Evolutionary conservation across 352 stramenopile species (phyloP).

Genomic region (Phytophthora multivora): DNA sequence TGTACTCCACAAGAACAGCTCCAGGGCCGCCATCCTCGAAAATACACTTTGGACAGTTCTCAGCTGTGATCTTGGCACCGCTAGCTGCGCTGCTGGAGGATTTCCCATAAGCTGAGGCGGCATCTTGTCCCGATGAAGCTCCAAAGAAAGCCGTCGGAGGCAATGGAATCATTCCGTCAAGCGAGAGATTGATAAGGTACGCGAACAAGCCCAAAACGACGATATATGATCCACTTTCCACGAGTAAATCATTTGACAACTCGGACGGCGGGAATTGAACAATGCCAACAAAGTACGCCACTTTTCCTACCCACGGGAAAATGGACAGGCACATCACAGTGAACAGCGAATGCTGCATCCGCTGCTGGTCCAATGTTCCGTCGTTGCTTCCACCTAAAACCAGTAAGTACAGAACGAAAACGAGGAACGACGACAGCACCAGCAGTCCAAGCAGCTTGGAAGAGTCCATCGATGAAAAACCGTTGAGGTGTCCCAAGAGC

Average conservation of each 20-base stretch:
- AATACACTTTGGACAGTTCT: conserved; percentile 82
- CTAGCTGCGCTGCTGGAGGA: conserved; percentile 16
- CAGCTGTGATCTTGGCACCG: conserved; percentile 58
- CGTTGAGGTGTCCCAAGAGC: conserved; percentile 43
- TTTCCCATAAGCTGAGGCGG: conserved; percentile 44
- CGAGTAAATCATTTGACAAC: conserved; percentile 51
- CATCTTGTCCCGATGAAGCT: conserved; percentile 52
- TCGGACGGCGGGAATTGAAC: conserved; percentile 42
- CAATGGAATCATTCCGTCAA: conserved; percentile 68
- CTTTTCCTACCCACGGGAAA: conserved; percentile 68
- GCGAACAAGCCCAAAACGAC: conserved; percentile 43
- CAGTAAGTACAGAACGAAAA: conserved; percentile 59
- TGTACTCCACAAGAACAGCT: conserved; percentile 75
- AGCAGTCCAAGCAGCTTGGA: conserved; percentile 56
- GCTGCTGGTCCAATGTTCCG: conserved; percentile 52
- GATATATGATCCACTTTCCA: conserved; percentile 48
- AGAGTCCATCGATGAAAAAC: conserved; percentile 27
- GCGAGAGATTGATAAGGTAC: conserved; percentile 52
- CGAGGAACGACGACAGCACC: conserved; percentile 45
- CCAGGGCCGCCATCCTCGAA: conserved; percentile 80
- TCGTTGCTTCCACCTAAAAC: conserved; percentile 45
- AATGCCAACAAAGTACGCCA: conserved; percentile 60
- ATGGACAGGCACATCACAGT: conserved; percentile 54
- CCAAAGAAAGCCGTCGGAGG: conserved; percentile 81
- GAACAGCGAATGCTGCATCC: conserved; percentile 66